Conservation (phyloP, 768 basidiomycete species). For the Tricholoma saponaceum region DNA sequence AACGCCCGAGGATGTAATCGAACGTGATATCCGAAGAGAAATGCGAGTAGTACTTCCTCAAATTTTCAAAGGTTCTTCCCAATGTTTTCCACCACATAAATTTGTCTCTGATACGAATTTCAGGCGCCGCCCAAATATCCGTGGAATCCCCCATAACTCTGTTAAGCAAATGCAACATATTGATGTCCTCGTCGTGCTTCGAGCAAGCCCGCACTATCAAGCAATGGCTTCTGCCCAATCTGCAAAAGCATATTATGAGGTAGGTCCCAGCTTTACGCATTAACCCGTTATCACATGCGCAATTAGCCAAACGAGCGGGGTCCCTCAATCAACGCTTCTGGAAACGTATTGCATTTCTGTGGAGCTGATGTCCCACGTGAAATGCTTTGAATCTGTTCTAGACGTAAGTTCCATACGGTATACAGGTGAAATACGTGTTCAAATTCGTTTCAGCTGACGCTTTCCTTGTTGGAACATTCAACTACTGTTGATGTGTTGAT, state of each 20-base stretch:
- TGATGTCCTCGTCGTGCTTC: conserved; percentile 58
- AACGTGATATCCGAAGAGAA: conserved; percentile 68
- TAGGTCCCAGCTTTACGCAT: conserved; percentile 21
- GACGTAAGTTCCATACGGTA: conserved; percentile 45
- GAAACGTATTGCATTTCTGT: conserved; percentile 54
- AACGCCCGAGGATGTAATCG: conserved; percentile 66
- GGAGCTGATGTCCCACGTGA: conserved; percentile 55
- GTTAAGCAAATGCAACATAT: conserved; percentile 36
- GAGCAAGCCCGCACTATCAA: conserved; percentile 70
- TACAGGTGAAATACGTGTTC: background rate
- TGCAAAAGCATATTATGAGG: conserved; percentile 51
- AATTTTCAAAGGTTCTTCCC: conserved; percentile 56
- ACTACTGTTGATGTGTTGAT: conserved; percentile 49
- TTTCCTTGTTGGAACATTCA: conserved; percentile 50
- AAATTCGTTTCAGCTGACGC: conserved; percentile 38
- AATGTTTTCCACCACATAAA: background rate
- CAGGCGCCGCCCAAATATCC: conserved; percentile 27
- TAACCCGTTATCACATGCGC: background rate
- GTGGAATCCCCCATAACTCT: conserved; percentile 36
- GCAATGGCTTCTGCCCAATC: conserved; percentile 72
- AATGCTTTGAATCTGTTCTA: conserved; percentile 65
- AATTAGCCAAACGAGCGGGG: background rate
- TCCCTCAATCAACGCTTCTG: conserved; percentile 31
- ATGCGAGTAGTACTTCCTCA: conserved; percentile 61
- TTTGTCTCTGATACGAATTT: conserved; percentile 6